These are phyloP conservation scores for Phoma sp. DNA, from an alignment of 2,329 filamentous ascomycete species.

Conservation along the genomic window DNA sequence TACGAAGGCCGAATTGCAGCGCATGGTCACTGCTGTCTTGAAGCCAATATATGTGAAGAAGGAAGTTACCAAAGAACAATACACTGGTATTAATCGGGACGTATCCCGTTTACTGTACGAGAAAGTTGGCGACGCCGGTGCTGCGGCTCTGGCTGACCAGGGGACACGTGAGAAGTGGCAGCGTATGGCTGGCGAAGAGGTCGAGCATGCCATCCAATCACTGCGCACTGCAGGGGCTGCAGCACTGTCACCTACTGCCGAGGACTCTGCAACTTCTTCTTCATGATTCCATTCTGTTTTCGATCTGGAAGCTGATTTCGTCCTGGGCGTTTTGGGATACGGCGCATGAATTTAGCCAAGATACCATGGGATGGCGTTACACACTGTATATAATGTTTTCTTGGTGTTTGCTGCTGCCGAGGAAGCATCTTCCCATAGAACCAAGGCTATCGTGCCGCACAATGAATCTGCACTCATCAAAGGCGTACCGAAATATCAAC, in stretches of 20 bases:
- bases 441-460: no score
- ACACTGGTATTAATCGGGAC: constrained; percentile 87
- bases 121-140: constrained; percentile 56
- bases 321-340: constrained; percentile 7
- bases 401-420: neutral
- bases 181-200: constrained; percentile 76
- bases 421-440: no score
- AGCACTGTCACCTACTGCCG: constrained; percentile 30
- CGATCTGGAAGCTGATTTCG: neutral
- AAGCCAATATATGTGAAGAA: constrained; percentile 82
- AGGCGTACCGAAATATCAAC: no score
- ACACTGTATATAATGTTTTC: constrained; percentile 9
- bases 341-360: constrained; percentile 2
- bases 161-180: constrained; percentile 74
- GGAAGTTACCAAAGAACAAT: constrained; percentile 84
- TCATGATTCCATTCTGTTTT: constrained; percentile 18
- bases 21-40: constrained; percentile 82
- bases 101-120: constrained; percentile 89
- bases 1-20: constrained; percentile 86
- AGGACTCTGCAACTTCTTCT: constrained; percentile 39
- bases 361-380: constrained; percentile 17
- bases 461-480: no score
- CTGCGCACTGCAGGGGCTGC: constrained; percentile 26
- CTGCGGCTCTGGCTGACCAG: constrained; percentile 63
- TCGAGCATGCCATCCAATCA: constrained; percentile 69